Percentiles rank a stretch among this genome's conserved stretches.
Evolutionary conservation across 139 green algal species (phyloP).

Genomic region (Bryopsis sp.): DNA sequence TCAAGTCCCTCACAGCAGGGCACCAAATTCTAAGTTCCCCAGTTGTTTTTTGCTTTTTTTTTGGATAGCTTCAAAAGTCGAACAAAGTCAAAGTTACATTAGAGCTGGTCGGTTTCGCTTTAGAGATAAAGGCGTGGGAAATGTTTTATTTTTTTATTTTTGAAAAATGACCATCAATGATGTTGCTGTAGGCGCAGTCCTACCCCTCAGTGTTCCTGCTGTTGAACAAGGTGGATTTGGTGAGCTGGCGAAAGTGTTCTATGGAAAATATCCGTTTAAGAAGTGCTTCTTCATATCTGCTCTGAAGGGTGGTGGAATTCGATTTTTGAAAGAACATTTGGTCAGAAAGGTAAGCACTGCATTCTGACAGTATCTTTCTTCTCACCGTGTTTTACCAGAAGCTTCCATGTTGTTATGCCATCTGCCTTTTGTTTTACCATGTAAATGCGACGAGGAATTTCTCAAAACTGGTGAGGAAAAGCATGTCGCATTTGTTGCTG

Average conservation of each 20-base stretch:
- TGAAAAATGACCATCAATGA: conserved; percentile 7
- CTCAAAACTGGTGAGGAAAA: no score
- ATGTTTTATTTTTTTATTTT: conserved; percentile 10
- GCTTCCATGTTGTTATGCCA: no score
- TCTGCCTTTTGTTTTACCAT: no score
- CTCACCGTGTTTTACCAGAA: no score
- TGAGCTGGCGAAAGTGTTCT: conserved; percentile 23
- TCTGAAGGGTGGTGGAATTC: conserved; percentile 17
- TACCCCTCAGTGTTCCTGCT: conserved; percentile 9
- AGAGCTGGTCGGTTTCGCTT: conserved; percentile 19
- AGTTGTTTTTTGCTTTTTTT: no score
- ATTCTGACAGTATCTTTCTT: background rate
- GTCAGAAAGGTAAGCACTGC: conserved; percentile 12
- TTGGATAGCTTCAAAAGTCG: no score
- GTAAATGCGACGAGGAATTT: no score
- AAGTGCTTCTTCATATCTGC: conserved; percentile 19
- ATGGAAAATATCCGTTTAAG: background rate
- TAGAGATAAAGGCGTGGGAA: conserved; percentile 5
- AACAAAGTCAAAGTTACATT: no score
- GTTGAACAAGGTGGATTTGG: conserved; percentile 29
- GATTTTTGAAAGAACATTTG: conserved; percentile 13
- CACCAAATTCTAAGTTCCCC: no score
- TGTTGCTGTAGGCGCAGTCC: background rate
- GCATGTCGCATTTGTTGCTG: no score
- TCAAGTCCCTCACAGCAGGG: no score